Evolutionary conservation across 768 basidiomycete genomes (phyloP).

Genomic region (Dentipellis sp.): DNA sequence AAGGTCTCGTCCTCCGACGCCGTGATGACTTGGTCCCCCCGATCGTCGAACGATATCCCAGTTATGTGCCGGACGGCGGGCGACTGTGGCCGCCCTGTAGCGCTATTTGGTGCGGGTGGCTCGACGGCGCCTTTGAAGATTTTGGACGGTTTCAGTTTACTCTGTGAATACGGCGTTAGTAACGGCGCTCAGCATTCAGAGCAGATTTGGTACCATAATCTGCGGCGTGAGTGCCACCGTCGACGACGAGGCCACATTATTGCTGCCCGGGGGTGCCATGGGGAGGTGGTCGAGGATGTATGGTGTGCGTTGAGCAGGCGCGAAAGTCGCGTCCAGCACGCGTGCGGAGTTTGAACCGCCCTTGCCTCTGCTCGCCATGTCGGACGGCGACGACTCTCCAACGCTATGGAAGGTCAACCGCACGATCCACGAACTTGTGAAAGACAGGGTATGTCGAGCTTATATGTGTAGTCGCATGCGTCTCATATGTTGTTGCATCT

Average conservation of each 20-base stretch:
- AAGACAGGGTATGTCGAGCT: constrained; percentile 67
- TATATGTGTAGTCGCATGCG: constrained; percentile 6
- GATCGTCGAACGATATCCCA: constrained; percentile 84
- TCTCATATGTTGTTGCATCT: constrained; percentile 19
- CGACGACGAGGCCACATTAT: neutral
- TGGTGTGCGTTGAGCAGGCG: neutral
- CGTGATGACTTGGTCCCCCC: constrained; percentile 79
- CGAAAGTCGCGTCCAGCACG: neutral
- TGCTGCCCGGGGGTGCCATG: constrained; percentile 11
- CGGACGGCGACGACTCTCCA: constrained; percentile 71
- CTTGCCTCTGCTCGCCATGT: constrained; percentile 35
- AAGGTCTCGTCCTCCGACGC: constrained; percentile 91
- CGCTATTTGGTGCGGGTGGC: constrained; percentile 37
- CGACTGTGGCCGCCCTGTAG: constrained; percentile 27
- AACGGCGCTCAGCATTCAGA: neutral
- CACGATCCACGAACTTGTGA: constrained; percentile 93
- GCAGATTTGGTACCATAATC: constrained; percentile 22
- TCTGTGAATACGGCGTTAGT: constrained; percentile 27
- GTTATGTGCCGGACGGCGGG: constrained; percentile 60
- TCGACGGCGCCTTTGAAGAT: constrained; percentile 80
- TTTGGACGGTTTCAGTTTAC: constrained; percentile 78
- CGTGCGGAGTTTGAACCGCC: constrained; percentile 49
- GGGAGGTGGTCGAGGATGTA: neutral
- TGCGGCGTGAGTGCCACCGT: constrained; percentile 17
- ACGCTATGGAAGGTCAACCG: constrained; percentile 93